Percentiles rank a stretch among this genome's conserved stretches.
These are phyloP conservation scores for Cyclostephanos invisitatus DNA, from an alignment of 108 stramenopile genomes.

Conservation along the genomic window DNA sequence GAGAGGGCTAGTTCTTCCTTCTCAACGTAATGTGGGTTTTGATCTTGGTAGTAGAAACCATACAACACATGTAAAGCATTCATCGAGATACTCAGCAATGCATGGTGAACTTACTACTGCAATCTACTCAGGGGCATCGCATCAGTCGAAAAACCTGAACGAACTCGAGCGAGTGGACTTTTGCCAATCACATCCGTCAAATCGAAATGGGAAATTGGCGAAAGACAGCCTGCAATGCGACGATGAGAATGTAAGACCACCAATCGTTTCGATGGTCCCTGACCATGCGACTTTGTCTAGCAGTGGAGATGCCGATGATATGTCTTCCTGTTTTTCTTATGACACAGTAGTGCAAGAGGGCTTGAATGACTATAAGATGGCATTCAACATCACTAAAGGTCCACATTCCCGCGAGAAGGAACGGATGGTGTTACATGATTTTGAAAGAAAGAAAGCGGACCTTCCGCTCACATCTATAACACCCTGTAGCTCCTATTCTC, in stretches of 20 bases:
- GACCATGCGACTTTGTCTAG: neutral
- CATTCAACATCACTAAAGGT: neutral
- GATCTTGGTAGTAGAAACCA: neutral
- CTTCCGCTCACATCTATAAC: neutral
- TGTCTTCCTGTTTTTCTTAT: neutral
- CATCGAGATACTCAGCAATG: neutral
- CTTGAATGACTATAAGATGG: slow-evolving; percentile 1
- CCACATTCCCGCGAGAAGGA: neutral
- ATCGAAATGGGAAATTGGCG: neutral
- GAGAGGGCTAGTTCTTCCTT: neutral
- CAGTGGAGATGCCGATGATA: neutral
- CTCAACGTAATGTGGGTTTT: neutral
- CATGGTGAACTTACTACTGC: neutral
- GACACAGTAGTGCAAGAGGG: neutral
- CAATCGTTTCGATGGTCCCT: neutral
- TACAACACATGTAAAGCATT: neutral
- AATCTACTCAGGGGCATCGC: neutral
- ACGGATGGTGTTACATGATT: neutral
- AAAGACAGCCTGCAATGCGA: neutral
- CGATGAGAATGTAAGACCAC: neutral
- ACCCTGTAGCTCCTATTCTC: neutral
- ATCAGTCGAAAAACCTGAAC: neutral
- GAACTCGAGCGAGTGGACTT: neutral
- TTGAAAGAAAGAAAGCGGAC: neutral
- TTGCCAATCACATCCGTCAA: neutral